Conservation (phyloP, 176 grass and related monocot species). For the Oryza australiensis region DNA sequence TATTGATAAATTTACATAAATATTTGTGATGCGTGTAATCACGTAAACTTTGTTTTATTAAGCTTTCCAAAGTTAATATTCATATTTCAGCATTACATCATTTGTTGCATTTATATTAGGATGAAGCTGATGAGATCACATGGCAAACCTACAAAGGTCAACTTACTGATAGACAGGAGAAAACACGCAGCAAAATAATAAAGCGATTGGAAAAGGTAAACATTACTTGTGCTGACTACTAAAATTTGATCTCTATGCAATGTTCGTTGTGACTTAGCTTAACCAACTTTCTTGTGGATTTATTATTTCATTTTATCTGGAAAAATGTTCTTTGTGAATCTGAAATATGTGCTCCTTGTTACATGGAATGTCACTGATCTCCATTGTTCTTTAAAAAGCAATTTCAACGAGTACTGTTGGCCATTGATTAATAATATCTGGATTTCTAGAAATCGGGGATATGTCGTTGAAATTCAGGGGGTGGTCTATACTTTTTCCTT, state of each 20-base stretch:
- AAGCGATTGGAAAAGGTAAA: slow-evolving; percentile 95
- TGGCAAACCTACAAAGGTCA: slow-evolving; percentile 96
- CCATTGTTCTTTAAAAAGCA: not conserved
- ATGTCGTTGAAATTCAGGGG: not conserved
- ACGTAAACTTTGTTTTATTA: not conserved
- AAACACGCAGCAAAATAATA: slow-evolving; percentile 91
- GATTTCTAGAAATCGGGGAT: not conserved
- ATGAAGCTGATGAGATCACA: slow-evolving; percentile 88
- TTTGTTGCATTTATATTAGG: slow-evolving; percentile 53
- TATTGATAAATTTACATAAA: slow-evolving; percentile 16
- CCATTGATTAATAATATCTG: not conserved
- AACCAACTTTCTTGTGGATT: not conserved
- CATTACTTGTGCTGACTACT: slow-evolving; percentile 10
- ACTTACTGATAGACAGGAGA: slow-evolving; percentile 94
- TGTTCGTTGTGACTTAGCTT: not conserved
- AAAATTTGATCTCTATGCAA: slow-evolving; percentile 27
- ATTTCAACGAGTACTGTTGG: not conserved
- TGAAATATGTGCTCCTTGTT: not conserved
- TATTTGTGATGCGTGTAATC: not conserved
- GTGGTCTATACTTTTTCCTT: no score
- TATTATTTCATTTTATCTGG: not conserved
- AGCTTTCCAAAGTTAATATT: slow-evolving; percentile 10
- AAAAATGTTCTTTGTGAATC: not conserved
- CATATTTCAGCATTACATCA: not conserved
- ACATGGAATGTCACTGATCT: not conserved